A percentile compares a stretch with the other conserved stretches of the same genome.
These are phyloP conservation scores for Podaxis sp. DNA, from an alignment of 768 basidiomycete species.

Conservation along the genomic window DNA sequence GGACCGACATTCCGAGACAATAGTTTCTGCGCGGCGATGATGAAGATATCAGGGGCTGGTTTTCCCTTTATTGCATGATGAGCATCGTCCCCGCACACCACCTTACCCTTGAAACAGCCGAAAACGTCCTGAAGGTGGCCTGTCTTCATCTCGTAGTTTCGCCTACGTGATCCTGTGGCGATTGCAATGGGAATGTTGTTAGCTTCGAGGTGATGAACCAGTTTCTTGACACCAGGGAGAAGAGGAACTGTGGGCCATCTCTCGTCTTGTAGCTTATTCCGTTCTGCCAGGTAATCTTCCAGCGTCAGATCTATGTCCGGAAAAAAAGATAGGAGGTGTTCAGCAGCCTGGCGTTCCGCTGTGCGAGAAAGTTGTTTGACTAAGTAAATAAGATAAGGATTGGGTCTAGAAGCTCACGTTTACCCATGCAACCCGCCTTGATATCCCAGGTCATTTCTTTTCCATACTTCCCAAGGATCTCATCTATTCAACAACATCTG, in stretches of 20 bases:
- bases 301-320: constrained; percentile 67
- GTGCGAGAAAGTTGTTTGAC: constrained; percentile 4
- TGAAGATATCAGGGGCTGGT: constrained; percentile 80
- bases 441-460: constrained; percentile 86
- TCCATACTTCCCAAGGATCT: constrained; percentile 69
- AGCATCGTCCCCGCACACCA: constrained; percentile 74
- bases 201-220: constrained; percentile 68
- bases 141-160: constrained; percentile 70
- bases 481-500: constrained; percentile 43
- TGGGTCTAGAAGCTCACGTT: constrained; percentile 44
- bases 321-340: constrained; percentile 75
- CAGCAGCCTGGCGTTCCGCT: constrained; percentile 67
- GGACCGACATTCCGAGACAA: constrained; percentile 59
- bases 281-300: constrained; percentile 58
- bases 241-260: constrained; percentile 70
- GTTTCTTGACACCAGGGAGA: constrained; percentile 70
- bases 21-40: constrained; percentile 64
- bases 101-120: constrained; percentile 56
- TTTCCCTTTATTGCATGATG: constrained; percentile 62
- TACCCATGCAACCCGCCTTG: constrained; percentile 88
- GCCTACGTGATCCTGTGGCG: constrained; percentile 72
- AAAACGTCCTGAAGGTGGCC: constrained; percentile 59
- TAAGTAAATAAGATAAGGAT: neutral
- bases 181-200: constrained; percentile 77
- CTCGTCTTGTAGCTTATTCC: constrained; percentile 56